Base-by-base conservation (phyloP, 1,139 yeast species). In the Yamadazyma blattariae region DNA sequence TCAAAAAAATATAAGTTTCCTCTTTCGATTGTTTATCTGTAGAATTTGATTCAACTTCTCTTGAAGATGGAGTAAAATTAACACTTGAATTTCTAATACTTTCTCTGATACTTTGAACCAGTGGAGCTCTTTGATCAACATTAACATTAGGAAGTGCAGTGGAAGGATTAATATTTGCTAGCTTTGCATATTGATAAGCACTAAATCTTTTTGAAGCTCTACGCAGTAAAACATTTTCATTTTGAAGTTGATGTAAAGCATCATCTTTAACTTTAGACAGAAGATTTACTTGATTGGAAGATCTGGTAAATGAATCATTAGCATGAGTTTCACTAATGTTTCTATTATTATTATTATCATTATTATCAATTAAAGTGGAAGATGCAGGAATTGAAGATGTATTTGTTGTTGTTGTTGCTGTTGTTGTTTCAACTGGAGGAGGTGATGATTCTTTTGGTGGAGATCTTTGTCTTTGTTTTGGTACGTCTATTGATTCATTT, bases 151-250 rank as follows among this genome's bases (percentile, higher is more conserved):
- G 53, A 16, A 52, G 36, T 11, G 46, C 38, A 24, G 42, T 37
- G 69, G 71, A 5, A 69, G 64, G 45, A 64, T 37, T 47, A 3
- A 45, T 68, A 45, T 77, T 80, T 1, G 89, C 71, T 17, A 86
- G 69, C 49, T 84, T 86, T 1, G 95, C 90, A 60, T 83, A 85
- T 52, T 92, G 97, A 45, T 89, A 92, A 0, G 97, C 96, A 18
- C 96, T 87, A 53, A 84, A 92, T 40, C 98, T 66, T 47, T 88
- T 77, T 0, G 97, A 89, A 0, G 98, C 98, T 41, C 97, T 74
- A 45, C 98, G 73, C 60, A 85, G 95, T 30, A 92, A 27, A 12
- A 42, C 29, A 27, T 35, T 36, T 32, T 47, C 50, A 35, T 38
- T 46, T 36, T 47, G 52, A n/a, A 47, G 37, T 34, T 45, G 52